Evolutionary conservation across 495 filamentous ascomycete genomes (phyloP), one percentile per base, ranked within the genome.

Genomic region (Aspergillus olivimuriae): DNA sequence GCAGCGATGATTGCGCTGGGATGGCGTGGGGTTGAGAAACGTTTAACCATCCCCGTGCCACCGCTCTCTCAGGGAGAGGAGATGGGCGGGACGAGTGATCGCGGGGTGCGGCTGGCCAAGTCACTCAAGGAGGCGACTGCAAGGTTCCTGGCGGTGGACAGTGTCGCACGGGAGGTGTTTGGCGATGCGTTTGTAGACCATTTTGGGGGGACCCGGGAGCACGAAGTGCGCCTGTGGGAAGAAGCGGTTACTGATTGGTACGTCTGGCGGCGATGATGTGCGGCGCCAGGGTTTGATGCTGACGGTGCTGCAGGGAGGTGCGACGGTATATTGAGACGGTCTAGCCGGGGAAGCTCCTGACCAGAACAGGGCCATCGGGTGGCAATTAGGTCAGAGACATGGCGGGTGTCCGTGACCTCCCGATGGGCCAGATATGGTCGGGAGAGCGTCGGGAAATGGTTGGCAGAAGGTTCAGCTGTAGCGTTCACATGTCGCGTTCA

Each of bases 101-200:
- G 64, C 45, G 65, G 62, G 2, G 73, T 77, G 15, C 70, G 89
- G 26, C 63, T 98, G 34, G 88, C 92, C 19, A 95, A 84, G 66
- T 83, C 69, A 11, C 50, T 98, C 42, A 82, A 81, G 47, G 89
- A 95, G 56, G 92, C 89, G 0, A 89, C 81, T 0, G 77, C 76
- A 32, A 72, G 75, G 33, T 94, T 98, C 56, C 81, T 70, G 64
- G 68, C 77, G 19, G 71, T 75, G 38, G 86, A 77, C 10, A 95
- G 90, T 60, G 73, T 95, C 11, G 92, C 92, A 30, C 72, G 92
- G 38, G 86, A 96, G 60, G 86, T 91, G 0, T 87, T 98, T 61
- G 94, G 94, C 0, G 82, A 97, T 62, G 86, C 84, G 8, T 98
- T 98, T 63, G 90, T 98, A 6, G 89, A 96, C 3, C 94, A 98